These are phyloP conservation scores for Rhodotorula mucilaginosa DNA, from an alignment of 1,284 basidiomycete genomes.

Conservation along the genomic window DNA sequence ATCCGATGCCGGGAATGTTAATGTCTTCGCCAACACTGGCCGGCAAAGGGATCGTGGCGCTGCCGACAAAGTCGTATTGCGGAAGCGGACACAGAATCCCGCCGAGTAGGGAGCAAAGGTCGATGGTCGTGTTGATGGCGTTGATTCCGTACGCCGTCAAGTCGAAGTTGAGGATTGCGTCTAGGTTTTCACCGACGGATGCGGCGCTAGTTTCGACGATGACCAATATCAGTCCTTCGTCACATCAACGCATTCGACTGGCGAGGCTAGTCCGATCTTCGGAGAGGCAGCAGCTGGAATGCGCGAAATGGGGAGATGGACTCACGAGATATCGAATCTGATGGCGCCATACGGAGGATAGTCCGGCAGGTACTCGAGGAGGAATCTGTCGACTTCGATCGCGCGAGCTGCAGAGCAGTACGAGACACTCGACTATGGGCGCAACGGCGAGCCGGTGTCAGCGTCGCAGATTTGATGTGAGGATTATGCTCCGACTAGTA, in stretches of 20 bases:
- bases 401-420: slow-evolving; percentile 32
- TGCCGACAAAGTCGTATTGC: slow-evolving; percentile 75
- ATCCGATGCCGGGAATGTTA: slow-evolving; percentile 75
- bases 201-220: slow-evolving; percentile 24
- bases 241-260: not conserved
- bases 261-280: not conserved
- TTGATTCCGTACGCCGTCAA: slow-evolving; percentile 71
- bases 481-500: not conserved
- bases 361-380: slow-evolving; percentile 27
- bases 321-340: slow-evolving; percentile 41
- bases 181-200: slow-evolving; percentile 61
- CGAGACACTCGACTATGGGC: slow-evolving; percentile 17
- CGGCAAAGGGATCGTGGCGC: slow-evolving; percentile 34
- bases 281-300: not conserved
- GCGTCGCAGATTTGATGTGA: not conserved
- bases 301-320: slow-evolving; percentile 24
- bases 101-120: slow-evolving; percentile 66
- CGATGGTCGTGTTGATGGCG: slow-evolving; percentile 66
- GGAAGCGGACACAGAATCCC: slow-evolving; percentile 86
- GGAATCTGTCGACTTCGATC: slow-evolving; percentile 34
- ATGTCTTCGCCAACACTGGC: slow-evolving; percentile 46
- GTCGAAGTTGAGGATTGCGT: slow-evolving; percentile 72
- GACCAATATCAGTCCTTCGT: not conserved
- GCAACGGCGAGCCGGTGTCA: not conserved
- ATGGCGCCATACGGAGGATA: slow-evolving; percentile 16